Percentiles rank a stretch among this genome's conserved stretches.
phyloP scores from a whole-genome alignment of 2,329 filamentous ascomycete genomes.

The Penicillium occitanis region DNA sequence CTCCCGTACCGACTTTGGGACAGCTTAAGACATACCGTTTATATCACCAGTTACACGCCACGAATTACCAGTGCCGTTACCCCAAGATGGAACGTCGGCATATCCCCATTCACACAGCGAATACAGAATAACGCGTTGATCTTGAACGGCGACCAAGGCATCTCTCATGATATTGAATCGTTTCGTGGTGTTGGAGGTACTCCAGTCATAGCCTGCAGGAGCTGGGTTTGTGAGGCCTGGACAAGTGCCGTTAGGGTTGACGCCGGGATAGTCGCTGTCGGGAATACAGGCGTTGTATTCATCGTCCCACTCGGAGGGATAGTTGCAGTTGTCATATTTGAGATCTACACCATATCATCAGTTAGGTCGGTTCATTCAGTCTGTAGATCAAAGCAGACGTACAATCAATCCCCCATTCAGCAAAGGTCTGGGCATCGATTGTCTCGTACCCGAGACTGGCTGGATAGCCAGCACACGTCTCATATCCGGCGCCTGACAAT shows the following conservation, averaged over 20 bases:
- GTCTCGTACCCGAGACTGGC: conserved; percentile 58
- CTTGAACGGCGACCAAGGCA: conserved; percentile 44
- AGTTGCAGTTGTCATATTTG: conserved; percentile 60
- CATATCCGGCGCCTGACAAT: conserved; percentile 33
- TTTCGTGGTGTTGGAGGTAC: conserved; percentile 47
- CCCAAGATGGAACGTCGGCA: conserved; percentile 54
- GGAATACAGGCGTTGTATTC: conserved; percentile 43
- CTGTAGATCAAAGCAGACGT: conserved; percentile 16
- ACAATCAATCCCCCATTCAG: conserved; percentile 60
- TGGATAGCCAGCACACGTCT: conserved; percentile 58
- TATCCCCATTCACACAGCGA: conserved; percentile 57
- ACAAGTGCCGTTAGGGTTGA: conserved; percentile 46
- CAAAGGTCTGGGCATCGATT: conserved; percentile 59
- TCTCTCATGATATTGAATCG: conserved; percentile 56
- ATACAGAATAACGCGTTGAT: conserved; percentile 50
- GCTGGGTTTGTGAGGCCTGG: conserved; percentile 37
- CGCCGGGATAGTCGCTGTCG: conserved; percentile 35
- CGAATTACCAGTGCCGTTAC: conserved; percentile 49
- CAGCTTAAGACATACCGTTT: conserved; percentile 23
- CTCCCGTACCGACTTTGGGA: background rate
- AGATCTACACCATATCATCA: conserved; percentile 40
- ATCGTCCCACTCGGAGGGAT: conserved; percentile 42
- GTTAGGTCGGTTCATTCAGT: background rate
- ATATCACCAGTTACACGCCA: conserved; percentile 45
- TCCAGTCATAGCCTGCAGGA: conserved; percentile 53